Conservation (phyloP, 306 rosid species). For the Rosa chinensis region DNA sequence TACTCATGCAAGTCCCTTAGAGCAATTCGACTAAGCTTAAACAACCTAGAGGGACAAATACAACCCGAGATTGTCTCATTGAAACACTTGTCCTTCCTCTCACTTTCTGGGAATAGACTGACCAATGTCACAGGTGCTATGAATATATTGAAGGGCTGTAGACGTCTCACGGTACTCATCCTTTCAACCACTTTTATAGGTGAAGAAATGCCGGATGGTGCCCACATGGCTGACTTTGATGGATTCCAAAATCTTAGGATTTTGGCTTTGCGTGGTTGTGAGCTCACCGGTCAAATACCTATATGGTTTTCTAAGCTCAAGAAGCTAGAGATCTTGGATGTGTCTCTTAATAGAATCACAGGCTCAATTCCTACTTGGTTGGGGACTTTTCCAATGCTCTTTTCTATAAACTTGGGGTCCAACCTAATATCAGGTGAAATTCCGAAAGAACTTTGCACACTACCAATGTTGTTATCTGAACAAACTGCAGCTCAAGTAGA, state of each 20-base stretch:
- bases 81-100: constrained; percentile 1
- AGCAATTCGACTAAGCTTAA: neutral
- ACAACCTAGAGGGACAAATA: neutral
- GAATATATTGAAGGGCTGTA: neutral
- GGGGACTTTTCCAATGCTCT: constrained; percentile 5
- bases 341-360: neutral
- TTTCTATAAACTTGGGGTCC: neutral
- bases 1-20: constrained; percentile 8
- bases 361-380: constrained; percentile 9
- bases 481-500: neutral
- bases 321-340: neutral
- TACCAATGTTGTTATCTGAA: neutral
- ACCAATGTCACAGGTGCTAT: constrained; percentile 12
- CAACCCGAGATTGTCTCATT: neutral
- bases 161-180: neutral
- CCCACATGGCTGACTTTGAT: neutral
- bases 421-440: constrained; percentile 3
- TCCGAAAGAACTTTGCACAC: constrained; percentile 4
- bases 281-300: neutral
- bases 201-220: neutral
- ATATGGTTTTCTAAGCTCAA: constrained; percentile 3
- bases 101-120: neutral
- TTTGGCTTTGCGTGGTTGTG: neutral
- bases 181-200: neutral
- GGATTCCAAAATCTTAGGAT: constrained; percentile 5